Base-by-base conservation (phyloP, 2,329 filamentous ascomycete genomes). In the Hymenoscyphus scutula region DNA sequence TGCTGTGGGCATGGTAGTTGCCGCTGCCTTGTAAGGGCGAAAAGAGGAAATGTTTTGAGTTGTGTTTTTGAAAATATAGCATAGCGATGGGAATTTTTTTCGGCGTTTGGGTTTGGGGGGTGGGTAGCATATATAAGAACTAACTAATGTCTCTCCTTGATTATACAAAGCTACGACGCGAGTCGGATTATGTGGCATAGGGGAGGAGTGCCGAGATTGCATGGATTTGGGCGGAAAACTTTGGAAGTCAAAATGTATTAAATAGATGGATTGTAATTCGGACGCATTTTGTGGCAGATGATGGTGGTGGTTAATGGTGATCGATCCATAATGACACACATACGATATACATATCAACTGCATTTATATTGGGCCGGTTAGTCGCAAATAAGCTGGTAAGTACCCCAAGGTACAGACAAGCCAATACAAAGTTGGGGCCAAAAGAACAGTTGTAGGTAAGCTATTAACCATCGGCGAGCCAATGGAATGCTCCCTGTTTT, bases 111-210 rank as follows among this genome's bases (percentile, higher is more conserved):
- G 45, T n/a, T n/a, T n/a, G n/a, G n/a, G n/a, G n/a, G n/a, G n/a
- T n/a, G 38, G 45, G 41, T 60, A 56, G 25, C 25, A 54, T 32
- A 54, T 29, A 54, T 17, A 51, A 51, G n/a, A 51, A 32, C 63
- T 62, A 70, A 68, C 69, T 70, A 68, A 68, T 64, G 66, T 67
- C 69, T 70, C 63, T 70, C 68, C 66, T 70, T 70, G 56, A 60
- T 30, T 34, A 48, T 29, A 34, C n/a, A 53, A 19, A 19, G 19
- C 30, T 38, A 48, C 55, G 51, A 23, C 48, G 30, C 55, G 25
- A 61, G 25, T 56, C 53, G 29, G 37, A 58, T n/a, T 53, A 41
- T 30, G n/a, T n/a, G 41, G 19, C 41, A 48, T 23, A n/a, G n/a
- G n/a, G 19, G 41, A 19, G 23, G 10, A n/a, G 11, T 48, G 41